These are phyloP conservation scores for Talaromyces sp. DNA, from an alignment of 2,329 filamentous ascomycete genomes.

Conservation along the genomic window DNA sequence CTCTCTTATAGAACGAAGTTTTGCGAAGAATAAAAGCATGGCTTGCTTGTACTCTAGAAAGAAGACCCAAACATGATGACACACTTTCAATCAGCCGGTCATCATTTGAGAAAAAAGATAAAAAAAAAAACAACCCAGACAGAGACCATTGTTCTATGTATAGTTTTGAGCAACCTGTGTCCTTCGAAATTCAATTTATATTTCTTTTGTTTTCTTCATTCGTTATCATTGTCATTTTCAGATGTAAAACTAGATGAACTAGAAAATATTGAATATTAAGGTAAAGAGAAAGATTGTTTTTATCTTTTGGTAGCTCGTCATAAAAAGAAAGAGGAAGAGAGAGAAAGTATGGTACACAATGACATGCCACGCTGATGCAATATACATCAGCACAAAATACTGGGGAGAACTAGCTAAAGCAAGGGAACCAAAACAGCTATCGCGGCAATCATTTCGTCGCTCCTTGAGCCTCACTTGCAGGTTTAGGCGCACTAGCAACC, in stretches of 20 bases:
- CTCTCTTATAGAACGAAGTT: conserved; percentile 3
- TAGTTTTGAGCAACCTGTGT: conserved; percentile 17
- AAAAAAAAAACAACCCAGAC: neutral
- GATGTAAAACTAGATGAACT: neutral
- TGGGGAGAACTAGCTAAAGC: neutral
- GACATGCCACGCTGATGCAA: neutral
- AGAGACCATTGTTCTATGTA: conserved; percentile 19
- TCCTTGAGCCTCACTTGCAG: conserved; percentile 49
- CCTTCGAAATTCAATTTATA: conserved; percentile 3
- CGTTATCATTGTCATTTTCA: neutral
- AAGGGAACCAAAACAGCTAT: neutral
- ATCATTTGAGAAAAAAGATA: neutral
- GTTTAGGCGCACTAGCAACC: conserved; percentile 41
- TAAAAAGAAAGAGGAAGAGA: neutral
- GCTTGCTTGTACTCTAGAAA: conserved; percentile 18
- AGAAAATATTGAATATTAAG: neutral
- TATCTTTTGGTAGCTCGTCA: conserved; percentile 7
- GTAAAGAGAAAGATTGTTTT: neutral
- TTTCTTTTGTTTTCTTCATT: conserved; percentile 15
- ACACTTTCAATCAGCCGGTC: neutral
- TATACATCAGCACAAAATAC: neutral
- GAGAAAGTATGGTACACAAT: conserved; percentile 7
- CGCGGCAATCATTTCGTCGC: conserved; percentile 38
- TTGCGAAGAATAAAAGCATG: neutral
- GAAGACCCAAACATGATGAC: neutral